Conservation (phyloP, 257 asterid genomes). For the Penstemon barbatus region DNA sequence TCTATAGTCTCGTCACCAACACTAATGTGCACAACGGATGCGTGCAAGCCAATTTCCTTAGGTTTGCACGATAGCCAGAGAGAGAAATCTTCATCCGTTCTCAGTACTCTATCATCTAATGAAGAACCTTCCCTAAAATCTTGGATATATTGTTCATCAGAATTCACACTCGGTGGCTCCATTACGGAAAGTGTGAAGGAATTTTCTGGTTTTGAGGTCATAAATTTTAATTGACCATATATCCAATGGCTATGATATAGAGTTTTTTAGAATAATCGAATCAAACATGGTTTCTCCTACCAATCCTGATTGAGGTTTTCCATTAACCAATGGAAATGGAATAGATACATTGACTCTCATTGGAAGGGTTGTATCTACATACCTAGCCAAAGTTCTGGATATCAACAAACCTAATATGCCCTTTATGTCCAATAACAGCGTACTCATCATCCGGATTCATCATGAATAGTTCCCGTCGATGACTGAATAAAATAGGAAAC, state of each 20-base stretch:
- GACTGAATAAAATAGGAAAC: constrained; percentile 16
- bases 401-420: constrained; percentile 82
- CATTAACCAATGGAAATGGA: constrained; percentile 57
- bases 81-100: constrained; percentile 45
- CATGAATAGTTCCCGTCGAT: constrained; percentile 44
- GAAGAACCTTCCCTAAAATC: constrained; percentile 56
- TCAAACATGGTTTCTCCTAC: constrained; percentile 65
- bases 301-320: constrained; percentile 37
- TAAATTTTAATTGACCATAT: constrained; percentile 80
- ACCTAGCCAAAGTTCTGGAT: constrained; percentile 45
- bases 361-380: constrained; percentile 63
- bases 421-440: constrained; percentile 70
- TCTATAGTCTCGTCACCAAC: constrained; percentile 77
- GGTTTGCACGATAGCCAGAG: constrained; percentile 91
- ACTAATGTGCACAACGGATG: constrained; percentile 68
- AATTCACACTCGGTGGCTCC: constrained; percentile 72
- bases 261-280: constrained; percentile 59
- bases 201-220: constrained; percentile 75
- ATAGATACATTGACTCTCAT: constrained; percentile 74
- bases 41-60: constrained; percentile 74
- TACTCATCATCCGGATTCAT: constrained; percentile 79
- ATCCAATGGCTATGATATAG: constrained; percentile 46
- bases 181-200: constrained; percentile 69
- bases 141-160: constrained; percentile 51
- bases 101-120: constrained; percentile 67